A percentile compares a stretch with the other conserved stretches of the same genome.
These are phyloP conservation scores for Chaetomium sp. DNA, from an alignment of 2,329 filamentous ascomycete species.

Conservation along the genomic window DNA sequence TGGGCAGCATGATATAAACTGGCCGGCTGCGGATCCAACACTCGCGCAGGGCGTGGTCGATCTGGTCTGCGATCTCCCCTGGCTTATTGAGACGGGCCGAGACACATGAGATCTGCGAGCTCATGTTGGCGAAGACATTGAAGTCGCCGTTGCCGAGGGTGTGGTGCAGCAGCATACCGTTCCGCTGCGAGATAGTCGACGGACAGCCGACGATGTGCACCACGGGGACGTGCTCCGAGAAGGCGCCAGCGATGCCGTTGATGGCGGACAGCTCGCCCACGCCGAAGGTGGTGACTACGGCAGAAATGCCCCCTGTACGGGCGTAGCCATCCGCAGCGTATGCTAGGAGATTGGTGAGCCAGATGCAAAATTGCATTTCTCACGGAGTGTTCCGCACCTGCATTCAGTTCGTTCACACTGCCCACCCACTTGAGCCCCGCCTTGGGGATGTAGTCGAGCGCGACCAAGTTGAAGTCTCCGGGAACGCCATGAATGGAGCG, in stretches of 20 bases:
- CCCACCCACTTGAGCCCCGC: conserved; percentile 58
- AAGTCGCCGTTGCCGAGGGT: conserved; percentile 74
- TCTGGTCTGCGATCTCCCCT: conserved; percentile 62
- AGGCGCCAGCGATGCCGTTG: conserved; percentile 68
- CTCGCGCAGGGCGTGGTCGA: conserved; percentile 69
- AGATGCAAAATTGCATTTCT: background rate
- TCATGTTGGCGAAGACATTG: conserved; percentile 77
- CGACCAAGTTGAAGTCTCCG: conserved; percentile 65
- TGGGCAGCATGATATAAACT: conserved; percentile 78
- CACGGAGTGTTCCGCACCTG: conserved; percentile 40
- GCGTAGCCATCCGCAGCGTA: conserved; percentile 79
- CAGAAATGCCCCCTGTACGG: conserved; percentile 62
- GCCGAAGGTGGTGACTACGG: conserved; percentile 69
- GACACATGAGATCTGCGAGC: conserved; percentile 61
- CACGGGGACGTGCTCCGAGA: conserved; percentile 64
- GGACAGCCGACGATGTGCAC: conserved; percentile 60
- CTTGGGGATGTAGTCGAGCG: conserved; percentile 59
- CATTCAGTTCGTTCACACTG: conserved; percentile 68
- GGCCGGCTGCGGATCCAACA: conserved; percentile 70
- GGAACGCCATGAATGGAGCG: conserved; percentile 63
- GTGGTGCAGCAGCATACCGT: conserved; percentile 53
- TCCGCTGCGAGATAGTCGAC: conserved; percentile 41
- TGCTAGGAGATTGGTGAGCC: conserved; percentile 36
- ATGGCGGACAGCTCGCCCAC: conserved; percentile 68
- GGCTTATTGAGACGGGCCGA: conserved; percentile 65